Percentiles rank a stretch among this genome's conserved stretches.
Conservation (phyloP, 306 rosid species). For the Luffa acutangula region DNA sequence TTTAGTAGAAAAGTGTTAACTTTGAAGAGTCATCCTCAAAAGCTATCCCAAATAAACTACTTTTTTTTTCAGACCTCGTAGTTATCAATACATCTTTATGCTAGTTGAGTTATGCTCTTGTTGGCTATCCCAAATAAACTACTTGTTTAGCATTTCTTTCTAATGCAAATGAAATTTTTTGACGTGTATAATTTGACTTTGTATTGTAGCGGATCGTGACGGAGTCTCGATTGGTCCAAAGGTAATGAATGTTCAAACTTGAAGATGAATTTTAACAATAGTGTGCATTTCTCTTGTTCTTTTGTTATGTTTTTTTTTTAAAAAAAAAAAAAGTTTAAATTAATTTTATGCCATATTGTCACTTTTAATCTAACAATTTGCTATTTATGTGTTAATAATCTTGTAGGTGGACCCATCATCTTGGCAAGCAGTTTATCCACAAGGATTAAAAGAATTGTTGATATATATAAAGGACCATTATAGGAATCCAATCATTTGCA, state of each 20-base stretch:
- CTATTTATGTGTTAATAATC: neutral
- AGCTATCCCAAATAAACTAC: too few species aligned
- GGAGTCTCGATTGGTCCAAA: neutral
- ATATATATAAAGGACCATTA: conserved; percentile 11
- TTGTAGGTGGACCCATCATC: neutral
- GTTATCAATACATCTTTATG: too few species aligned
- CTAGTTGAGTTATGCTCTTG: too few species aligned
- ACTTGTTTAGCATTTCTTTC: neutral
- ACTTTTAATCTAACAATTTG: neutral
- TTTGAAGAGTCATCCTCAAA: too few species aligned
- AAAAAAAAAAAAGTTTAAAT: neutral
- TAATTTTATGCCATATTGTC: neutral
- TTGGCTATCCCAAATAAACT: too few species aligned
- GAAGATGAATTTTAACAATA: too few species aligned
- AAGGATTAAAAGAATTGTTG: conserved; percentile 15
- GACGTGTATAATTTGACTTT: neutral
- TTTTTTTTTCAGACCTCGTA: too few species aligned
- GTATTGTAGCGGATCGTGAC: neutral
- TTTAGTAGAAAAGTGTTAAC: too few species aligned
- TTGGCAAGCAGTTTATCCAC: conserved; percentile 17
- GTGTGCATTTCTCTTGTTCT: too few species aligned
- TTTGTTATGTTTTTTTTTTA: too few species aligned
- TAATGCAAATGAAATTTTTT: neutral
- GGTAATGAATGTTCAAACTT: neutral
- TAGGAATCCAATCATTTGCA: conserved; percentile 20